Conservation (phyloP, 176 grass and related monocot genomes). For the Zizania latifolia region DNA sequence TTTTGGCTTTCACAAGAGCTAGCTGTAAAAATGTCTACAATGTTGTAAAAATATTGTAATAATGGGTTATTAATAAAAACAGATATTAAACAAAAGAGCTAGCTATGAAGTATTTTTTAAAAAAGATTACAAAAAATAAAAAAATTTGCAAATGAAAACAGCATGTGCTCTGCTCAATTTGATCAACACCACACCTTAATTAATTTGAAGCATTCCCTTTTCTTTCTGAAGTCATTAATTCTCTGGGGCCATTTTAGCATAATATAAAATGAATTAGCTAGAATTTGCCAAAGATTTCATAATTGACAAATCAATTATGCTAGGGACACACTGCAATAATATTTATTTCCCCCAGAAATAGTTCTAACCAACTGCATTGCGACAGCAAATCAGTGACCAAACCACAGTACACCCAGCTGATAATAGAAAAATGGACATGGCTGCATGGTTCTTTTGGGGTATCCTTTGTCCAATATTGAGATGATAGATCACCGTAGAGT, state of each 20-base stretch:
- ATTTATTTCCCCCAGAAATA: conserved; percentile 11
- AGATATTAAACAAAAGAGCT: neutral
- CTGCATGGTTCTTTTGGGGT: conserved; percentile 35
- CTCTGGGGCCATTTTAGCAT: neutral
- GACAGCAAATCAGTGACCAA: conserved; percentile 29
- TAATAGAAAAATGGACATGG: conserved; percentile 32
- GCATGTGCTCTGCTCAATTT: no score
- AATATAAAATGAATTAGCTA: no score
- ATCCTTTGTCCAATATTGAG: conserved; percentile 25
- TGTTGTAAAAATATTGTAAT: neutral
- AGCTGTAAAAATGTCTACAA: neutral
- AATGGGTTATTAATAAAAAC: neutral
- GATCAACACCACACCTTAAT: neutral
- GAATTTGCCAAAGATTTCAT: neutral
- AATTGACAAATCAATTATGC: neutral
- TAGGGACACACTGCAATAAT: neutral
- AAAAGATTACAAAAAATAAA: neutral
- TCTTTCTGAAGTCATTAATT: neutral
- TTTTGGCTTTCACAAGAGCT: neutral
- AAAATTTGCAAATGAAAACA: neutral
- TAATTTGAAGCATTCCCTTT: neutral
- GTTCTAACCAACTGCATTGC: conserved; percentile 30
- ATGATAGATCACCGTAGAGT: neutral
- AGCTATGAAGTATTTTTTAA: no score
- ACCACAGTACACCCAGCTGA: neutral